These are phyloP conservation scores for Pleurotus giganteus DNA, from an alignment of 768 basidiomycete genomes.

Conservation along the genomic window DNA sequence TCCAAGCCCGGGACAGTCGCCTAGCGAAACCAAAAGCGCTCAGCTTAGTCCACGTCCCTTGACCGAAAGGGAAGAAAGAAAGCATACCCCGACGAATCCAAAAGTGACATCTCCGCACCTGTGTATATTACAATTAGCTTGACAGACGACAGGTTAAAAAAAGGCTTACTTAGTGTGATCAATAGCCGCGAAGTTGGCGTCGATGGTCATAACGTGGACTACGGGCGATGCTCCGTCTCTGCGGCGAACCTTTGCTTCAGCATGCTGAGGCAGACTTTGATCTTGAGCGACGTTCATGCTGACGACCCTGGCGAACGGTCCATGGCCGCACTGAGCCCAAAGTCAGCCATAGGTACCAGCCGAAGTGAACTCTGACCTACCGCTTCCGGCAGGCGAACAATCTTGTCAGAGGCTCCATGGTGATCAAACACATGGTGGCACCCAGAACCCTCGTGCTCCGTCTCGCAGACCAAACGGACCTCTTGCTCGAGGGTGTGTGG, in stretches of 20 bases:
- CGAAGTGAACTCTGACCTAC: constrained; percentile 27
- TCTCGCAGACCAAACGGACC: constrained; percentile 1
- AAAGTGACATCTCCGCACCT: background rate
- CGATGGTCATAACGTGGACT: constrained; percentile 31
- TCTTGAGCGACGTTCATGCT: constrained; percentile 33
- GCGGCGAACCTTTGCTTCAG: constrained; percentile 21
- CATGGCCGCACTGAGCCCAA: constrained; percentile 13
- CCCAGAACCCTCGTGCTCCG: constrained; percentile 14
- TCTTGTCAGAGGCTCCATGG: constrained; percentile 41
- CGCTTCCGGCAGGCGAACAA: constrained; percentile 51
- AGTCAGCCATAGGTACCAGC: constrained; percentile 18
- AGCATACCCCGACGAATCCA: background rate
- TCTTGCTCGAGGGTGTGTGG: background rate
- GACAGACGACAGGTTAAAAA: background rate
- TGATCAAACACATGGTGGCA: constrained; percentile 39
- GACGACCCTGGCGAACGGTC: constrained; percentile 27
- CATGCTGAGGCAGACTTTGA: constrained; percentile 29
- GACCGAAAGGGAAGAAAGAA: background rate
- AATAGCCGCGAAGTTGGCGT: constrained; percentile 30
- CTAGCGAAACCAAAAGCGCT: background rate
- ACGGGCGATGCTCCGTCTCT: constrained; percentile 21
- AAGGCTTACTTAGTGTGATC: constrained; percentile 16
- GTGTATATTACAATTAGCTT: background rate
- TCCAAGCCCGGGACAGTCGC: background rate
- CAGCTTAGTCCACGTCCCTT: too few relatives aligned